phyloP scores from a whole-genome alignment of 768 basidiomycete species.

The Mycena belliarum region DNA sequence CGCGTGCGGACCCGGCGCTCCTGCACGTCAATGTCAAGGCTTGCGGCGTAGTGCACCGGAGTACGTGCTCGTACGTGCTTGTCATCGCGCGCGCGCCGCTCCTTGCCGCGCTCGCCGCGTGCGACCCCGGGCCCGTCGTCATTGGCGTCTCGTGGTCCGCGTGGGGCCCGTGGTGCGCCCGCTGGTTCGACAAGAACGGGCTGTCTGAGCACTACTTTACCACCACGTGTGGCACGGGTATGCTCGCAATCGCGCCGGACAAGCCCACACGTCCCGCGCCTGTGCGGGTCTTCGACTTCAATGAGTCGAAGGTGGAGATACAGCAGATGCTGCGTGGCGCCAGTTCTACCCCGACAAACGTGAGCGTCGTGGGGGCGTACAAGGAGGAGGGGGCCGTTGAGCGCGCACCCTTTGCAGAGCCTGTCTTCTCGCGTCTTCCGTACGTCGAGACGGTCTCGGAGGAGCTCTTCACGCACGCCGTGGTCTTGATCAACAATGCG shows the following conservation, averaged over 20 bases:
- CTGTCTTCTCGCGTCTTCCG: not conserved
- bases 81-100: constrained; percentile 5
- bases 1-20: not conserved
- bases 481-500: not conserved
- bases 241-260: constrained; percentile 8
- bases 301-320: not conserved
- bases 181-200: constrained; percentile 5
- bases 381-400: not conserved
- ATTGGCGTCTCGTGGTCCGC: not conserved
- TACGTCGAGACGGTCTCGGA: constrained; percentile 1
- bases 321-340: not conserved
- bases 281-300: constrained; percentile 11
- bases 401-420: not conserved
- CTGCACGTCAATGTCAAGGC: not conserved
- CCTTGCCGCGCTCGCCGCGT: not conserved
- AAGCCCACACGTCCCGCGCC: constrained; percentile 1
- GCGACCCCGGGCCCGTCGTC: too few species aligned
- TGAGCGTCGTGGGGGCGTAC: not conserved
- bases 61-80: constrained; percentile 3
- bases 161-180: constrained; percentile 14
- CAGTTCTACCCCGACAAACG: not conserved
- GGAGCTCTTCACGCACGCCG: not conserved
- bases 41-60: too few species aligned
- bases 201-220: constrained; percentile 14
- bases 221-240: constrained; percentile 3